phyloP scores from a whole-genome alignment of 2,329 filamentous ascomycete species.

The Kalmusia sp. region DNA sequence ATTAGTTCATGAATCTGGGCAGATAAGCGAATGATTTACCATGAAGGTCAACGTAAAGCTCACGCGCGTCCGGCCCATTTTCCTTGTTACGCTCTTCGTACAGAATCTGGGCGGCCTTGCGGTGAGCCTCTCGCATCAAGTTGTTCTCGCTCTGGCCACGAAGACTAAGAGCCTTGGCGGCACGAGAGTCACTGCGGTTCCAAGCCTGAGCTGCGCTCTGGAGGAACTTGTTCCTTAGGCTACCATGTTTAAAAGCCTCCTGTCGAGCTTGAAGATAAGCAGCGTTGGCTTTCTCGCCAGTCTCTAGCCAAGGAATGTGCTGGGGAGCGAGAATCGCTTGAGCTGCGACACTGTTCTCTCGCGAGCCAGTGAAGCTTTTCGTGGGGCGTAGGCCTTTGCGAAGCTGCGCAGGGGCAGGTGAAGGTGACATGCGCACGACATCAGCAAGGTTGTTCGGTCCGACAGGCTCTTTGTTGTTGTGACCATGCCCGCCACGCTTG shows the following conservation, averaged over 20 bases:
- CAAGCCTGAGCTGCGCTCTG: slow-evolving; percentile 97
- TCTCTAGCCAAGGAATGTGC: slow-evolving; percentile 96
- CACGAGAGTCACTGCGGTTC: slow-evolving; percentile 96
- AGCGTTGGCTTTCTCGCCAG: slow-evolving; percentile 87
- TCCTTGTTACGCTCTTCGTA: slow-evolving; percentile 93
- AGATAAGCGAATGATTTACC: slow-evolving; percentile 49
- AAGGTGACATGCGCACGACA: slow-evolving; percentile 93
- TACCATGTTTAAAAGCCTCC: slow-evolving; percentile 96
- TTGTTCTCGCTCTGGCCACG: slow-evolving; percentile 97
- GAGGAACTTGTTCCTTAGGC: slow-evolving; percentile 93
- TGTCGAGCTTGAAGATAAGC: slow-evolving; percentile 93
- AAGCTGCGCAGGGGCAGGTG: slow-evolving; percentile 70
- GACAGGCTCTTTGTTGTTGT: slow-evolving; percentile 57
- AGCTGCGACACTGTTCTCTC: slow-evolving; percentile 81
- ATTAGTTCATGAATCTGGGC: not conserved
- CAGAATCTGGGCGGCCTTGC: slow-evolving; percentile 87
- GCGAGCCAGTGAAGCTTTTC: slow-evolving; percentile 69
- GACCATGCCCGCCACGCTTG: slow-evolving; percentile 82
- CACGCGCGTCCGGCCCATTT: slow-evolving; percentile 60
- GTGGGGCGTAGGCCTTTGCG: slow-evolving; percentile 69
- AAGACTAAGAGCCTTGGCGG: slow-evolving; percentile 91
- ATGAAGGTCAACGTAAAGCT: slow-evolving; percentile 94
- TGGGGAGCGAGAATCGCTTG: slow-evolving; percentile 86
- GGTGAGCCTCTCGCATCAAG: slow-evolving; percentile 94
- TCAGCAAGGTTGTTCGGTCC: slow-evolving; percentile 83